A percentile compares a stretch with the other conserved stretches of the same genome.
phyloP scores from a whole-genome alignment of 2,329 filamentous ascomycete species.

The Xylariaceae sp. region DNA sequence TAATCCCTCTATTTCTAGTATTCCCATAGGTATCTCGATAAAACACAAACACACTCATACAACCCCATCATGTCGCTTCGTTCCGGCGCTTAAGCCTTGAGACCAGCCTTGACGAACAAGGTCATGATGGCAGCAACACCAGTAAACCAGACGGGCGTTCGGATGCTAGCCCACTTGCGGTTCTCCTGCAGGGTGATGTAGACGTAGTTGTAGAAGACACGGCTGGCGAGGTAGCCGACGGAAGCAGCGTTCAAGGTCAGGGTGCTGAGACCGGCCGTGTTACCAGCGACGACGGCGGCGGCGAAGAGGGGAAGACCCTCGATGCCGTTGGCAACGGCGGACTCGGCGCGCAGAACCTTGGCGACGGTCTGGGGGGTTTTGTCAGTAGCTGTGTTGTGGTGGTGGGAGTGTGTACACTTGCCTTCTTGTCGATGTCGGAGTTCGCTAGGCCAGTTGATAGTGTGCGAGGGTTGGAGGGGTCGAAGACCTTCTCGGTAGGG shows the following conservation, averaged over 20 bases:
- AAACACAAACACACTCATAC: too few species aligned
- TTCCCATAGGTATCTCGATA: too few species aligned
- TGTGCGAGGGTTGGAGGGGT: conserved; percentile 23
- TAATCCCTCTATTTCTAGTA: too few species aligned
- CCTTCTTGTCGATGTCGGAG: conserved; percentile 27
- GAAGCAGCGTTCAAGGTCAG: conserved; percentile 20
- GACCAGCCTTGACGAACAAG: conserved; percentile 25
- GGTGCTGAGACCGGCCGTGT: conserved; percentile 20
- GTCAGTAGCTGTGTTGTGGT: too few species aligned
- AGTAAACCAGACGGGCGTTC: conserved; percentile 24
- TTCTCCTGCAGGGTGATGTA: conserved; percentile 28
- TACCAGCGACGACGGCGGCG: conserved; percentile 28
- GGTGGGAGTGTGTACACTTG: conserved; percentile 13
- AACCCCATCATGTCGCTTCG: too few species aligned
- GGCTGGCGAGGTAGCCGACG: conserved; percentile 22
- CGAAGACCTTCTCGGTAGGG: conserved; percentile 27
- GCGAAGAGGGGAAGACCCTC: conserved; percentile 30
- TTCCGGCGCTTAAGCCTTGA: conserved; percentile 9
- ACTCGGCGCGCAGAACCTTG: conserved; percentile 25
- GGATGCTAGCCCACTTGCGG: conserved; percentile 16
- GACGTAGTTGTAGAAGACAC: conserved; percentile 25
- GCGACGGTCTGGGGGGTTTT: conserved; percentile 15
- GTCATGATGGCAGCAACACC: conserved; percentile 15
- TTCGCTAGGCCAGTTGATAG: conserved; percentile 22
- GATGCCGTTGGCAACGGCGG: conserved; percentile 25